Conservation (phyloP, 306 rosid genomes). For the Prosopis cineraria region DNA sequence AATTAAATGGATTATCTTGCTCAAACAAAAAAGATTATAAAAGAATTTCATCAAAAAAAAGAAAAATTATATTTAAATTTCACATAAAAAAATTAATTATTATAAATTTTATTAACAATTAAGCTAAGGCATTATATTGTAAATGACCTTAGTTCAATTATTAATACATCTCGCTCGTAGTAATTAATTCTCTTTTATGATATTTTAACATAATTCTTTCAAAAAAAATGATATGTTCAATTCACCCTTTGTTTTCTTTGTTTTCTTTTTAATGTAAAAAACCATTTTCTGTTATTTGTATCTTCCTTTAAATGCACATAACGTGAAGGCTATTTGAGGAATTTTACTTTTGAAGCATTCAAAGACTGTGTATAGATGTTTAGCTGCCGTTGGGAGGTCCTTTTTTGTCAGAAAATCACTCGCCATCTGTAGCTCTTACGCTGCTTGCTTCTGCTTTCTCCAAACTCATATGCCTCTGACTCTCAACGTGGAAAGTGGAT, state of each 20-base stretch:
- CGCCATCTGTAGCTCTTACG: conserved; percentile 33
- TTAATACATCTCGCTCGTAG: no score
- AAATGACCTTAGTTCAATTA: no score
- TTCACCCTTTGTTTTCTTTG: not conserved
- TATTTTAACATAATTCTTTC: no score
- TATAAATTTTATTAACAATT: no score
- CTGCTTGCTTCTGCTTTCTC: conserved; percentile 47
- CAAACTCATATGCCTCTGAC: conserved; percentile 46
- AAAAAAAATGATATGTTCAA: not conserved
- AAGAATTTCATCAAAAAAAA: no score
- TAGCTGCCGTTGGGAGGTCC: conserved; percentile 41
- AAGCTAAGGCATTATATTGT: no score
- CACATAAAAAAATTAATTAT: no score
- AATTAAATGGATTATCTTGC: not conserved
- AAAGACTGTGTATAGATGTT: not conserved
- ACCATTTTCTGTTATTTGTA: not conserved
- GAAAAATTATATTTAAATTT: no score
- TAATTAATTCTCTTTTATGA: no score
- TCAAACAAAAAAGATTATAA: no score
- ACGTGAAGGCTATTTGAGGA: conserved; percentile 8
- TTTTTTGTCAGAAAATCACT: conserved; percentile 37
- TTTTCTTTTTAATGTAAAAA: no score
- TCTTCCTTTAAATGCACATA: not conserved
- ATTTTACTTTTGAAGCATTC: conserved; percentile 44
- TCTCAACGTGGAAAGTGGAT: conserved; percentile 13